phyloP scores from a whole-genome alignment of 225 moss, liverwort and hornwort species.

The Ulota crispa region DNA sequence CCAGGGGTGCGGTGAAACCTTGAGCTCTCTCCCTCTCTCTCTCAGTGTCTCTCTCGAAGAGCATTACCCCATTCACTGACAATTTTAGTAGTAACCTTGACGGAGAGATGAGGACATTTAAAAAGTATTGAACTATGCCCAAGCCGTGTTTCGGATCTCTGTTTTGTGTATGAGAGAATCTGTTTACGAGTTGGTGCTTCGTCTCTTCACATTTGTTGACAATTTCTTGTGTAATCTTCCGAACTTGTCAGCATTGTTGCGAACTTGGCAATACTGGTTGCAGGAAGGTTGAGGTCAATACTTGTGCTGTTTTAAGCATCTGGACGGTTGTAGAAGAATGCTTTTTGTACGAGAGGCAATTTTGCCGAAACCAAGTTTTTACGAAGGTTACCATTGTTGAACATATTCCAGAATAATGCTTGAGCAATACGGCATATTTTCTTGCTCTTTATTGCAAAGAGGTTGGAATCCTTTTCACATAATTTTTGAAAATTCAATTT shows the following conservation, averaged over 20 bases:
- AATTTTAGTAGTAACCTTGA: constrained; percentile 15
- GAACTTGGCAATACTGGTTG: not conserved
- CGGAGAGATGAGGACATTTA: constrained; percentile 28
- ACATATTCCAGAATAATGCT: too few species aligned
- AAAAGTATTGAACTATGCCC: not conserved
- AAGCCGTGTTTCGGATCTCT: constrained; percentile 6
- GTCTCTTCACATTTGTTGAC: not conserved
- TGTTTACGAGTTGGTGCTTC: not conserved
- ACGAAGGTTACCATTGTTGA: not conserved
- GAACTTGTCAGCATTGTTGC: not conserved
- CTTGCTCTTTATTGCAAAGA: too few species aligned
- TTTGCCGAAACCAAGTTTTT: not conserved
- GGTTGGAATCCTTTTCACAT: too few species aligned
- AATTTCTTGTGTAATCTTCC: not conserved
- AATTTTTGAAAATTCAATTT: too few species aligned
- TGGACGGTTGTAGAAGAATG: not conserved
- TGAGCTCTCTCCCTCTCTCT: not conserved
- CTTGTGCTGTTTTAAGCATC: not conserved
- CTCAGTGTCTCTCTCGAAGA: not conserved
- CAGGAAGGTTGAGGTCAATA: not conserved
- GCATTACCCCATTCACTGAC: constrained; percentile 21
- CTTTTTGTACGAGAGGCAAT: not conserved
- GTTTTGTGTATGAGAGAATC: not conserved
- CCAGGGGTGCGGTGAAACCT: not conserved
- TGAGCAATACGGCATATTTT: too few species aligned